These are phyloP conservation scores for Arthrobotrys sinensis DNA, from an alignment of 2,329 filamentous ascomycete genomes.

Conservation along the genomic window DNA sequence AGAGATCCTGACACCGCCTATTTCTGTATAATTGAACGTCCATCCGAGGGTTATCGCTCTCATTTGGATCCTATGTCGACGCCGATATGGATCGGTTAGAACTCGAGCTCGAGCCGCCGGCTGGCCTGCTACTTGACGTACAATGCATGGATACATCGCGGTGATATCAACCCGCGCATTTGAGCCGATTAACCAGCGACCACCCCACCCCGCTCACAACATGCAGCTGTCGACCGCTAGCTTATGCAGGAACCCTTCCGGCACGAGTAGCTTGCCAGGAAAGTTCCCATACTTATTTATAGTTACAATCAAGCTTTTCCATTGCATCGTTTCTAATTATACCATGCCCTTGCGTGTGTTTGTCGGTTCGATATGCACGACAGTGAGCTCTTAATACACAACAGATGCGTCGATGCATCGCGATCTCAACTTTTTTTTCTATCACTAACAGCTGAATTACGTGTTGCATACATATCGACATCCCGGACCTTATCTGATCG, in stretches of 20 bases:
- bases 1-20: neutral
- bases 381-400: constrained; percentile 14
- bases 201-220: constrained; percentile 30
- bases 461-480: constrained; percentile 15
- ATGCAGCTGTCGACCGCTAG: constrained; percentile 52
- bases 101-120: constrained; percentile 14
- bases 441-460: constrained; percentile 12
- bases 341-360: constrained; percentile 24
- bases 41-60: neutral
- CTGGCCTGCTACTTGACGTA: neutral
- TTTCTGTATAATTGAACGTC: neutral
- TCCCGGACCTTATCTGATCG: constrained; percentile 14
- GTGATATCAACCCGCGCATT: constrained; percentile 9
- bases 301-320: constrained; percentile 55
- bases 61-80: neutral
- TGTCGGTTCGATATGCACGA: constrained; percentile 24
- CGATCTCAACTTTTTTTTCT: neutral
- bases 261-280: constrained; percentile 28
- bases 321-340: constrained; percentile 43
- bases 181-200: constrained; percentile 9
- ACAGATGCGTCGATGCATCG: constrained; percentile 4
- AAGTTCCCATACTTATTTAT: constrained; percentile 35
- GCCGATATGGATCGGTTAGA: neutral
- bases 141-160: constrained; percentile 16
- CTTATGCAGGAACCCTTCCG: constrained; percentile 61